These are phyloP conservation scores for Vigna mungo DNA, from an alignment of 306 rosid species.

Conservation along the genomic window DNA sequence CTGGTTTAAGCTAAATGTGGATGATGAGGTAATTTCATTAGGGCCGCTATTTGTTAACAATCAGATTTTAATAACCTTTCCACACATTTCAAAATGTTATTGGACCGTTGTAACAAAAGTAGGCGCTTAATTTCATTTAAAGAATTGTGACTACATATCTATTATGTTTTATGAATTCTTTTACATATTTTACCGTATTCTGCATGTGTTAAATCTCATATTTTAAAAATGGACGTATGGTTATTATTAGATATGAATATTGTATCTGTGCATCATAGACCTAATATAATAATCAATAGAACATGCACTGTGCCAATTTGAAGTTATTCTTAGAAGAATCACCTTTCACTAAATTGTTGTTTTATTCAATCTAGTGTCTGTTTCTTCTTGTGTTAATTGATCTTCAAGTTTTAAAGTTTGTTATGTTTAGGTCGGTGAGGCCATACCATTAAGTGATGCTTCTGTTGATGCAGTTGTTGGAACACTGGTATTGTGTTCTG, in stretches of 20 bases:
- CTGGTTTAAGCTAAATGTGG: neutral
- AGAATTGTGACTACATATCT: neutral
- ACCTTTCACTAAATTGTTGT: constrained; percentile 5
- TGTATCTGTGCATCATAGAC: neutral
- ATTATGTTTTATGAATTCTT: neutral
- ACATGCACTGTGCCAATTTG: constrained; percentile 2
- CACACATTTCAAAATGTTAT: no score
- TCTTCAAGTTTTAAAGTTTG: constrained; percentile 41
- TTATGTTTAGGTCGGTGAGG: constrained; percentile 79
- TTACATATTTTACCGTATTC: neutral
- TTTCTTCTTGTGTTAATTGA: neutral
- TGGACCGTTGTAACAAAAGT: no score
- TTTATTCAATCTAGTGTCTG: neutral
- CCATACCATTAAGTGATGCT: constrained; percentile 77
- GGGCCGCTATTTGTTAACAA: no score
- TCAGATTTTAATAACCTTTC: no score
- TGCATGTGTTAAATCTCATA: neutral
- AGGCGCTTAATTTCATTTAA: neutral
- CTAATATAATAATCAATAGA: neutral
- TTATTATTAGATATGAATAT: neutral
- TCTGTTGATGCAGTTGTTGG: constrained; percentile 98
- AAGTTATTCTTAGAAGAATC: neutral
- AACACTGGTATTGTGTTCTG: constrained; percentile 93
- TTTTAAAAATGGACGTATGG: neutral
- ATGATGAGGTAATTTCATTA: neutral